Base-by-base conservation (phyloP, 768 basidiomycete genomes). In the Hypholoma fasciculare region DNA sequence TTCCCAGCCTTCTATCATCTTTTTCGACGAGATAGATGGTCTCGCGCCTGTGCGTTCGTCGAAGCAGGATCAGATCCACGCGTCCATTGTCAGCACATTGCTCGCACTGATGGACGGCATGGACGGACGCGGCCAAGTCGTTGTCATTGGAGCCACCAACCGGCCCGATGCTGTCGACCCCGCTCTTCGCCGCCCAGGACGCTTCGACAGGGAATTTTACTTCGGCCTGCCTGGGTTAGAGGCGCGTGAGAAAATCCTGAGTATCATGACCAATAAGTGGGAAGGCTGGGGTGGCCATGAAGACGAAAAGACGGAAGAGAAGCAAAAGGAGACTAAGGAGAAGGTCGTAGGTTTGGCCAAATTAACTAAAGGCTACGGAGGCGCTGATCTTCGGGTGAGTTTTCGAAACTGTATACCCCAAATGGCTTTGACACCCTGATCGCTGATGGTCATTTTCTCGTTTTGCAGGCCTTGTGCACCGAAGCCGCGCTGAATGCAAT, bases 11-110 rank as follows among this genome's bases (percentile, higher is more conserved):
- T 91, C 89, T 62, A 98, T 98, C 73, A 98, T 99, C 68, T 99
- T 99, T 78, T 98, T 99, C 71, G 97, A 99, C 69, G 97, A 99
- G 75, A 98, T 99, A 64, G 97, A 99, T 68, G 97, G 96, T 62
- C 85, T 99, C 17, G 97, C 97, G 12, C 97, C 97, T 1, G 96
- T 98, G 2, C 89, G 97, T 47, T 96, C 94, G n/a, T 92, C 93
- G 16, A 98, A 98, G 68, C 97, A 98, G 67, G 97, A 98, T 70
- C 96, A 99, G 73, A 98, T 98, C 55, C 97, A 98, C 69, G 97
- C 97, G 1, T 95, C 92, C 27, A 95, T 99, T 62, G 97, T 99
- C 7, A 94, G 92, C 51, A 98, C 97, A 0, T 80, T 98, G 8
- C 80, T 99, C 2, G 96, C 97, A 2, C 80, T 98, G 44, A 98